Evolutionary conservation across 2,329 filamentous ascomycete species (phyloP).

Genomic region (Alternaria metachromatica): DNA sequence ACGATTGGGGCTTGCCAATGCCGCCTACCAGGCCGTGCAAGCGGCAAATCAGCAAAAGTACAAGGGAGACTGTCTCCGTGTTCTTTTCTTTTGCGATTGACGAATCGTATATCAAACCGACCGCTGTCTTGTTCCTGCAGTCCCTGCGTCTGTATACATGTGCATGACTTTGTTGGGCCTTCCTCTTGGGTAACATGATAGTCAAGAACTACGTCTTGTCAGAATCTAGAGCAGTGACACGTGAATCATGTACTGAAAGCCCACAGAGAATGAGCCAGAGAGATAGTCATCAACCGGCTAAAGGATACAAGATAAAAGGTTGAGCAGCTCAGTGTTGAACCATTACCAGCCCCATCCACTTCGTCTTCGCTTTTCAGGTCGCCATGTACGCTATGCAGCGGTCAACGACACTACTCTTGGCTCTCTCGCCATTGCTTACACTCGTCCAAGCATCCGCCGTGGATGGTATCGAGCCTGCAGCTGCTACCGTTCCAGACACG

Average conservation of each 20-base stretch:
- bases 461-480: constrained; percentile 2
- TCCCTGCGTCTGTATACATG: background rate
- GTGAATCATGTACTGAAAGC: background rate
- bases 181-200: background rate
- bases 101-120: background rate
- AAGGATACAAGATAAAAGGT: background rate
- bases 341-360: background rate
- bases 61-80: background rate
- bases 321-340: background rate
- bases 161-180: background rate
- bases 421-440: background rate
- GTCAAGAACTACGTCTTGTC: background rate
- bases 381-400: background rate
- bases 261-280: background rate
- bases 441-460: background rate
- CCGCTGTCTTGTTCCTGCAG: background rate
- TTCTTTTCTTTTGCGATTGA: background rate
- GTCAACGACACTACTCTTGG: background rate
- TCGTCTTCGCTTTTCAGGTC: background rate
- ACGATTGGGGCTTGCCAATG: background rate
- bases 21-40: background rate
- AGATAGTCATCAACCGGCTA: background rate
- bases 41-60: background rate
- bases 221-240: background rate
- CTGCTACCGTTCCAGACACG: background rate